These are phyloP conservation scores for Nicotiana rustica DNA, from an alignment of 305 asterid species.

Conservation along the genomic window DNA sequence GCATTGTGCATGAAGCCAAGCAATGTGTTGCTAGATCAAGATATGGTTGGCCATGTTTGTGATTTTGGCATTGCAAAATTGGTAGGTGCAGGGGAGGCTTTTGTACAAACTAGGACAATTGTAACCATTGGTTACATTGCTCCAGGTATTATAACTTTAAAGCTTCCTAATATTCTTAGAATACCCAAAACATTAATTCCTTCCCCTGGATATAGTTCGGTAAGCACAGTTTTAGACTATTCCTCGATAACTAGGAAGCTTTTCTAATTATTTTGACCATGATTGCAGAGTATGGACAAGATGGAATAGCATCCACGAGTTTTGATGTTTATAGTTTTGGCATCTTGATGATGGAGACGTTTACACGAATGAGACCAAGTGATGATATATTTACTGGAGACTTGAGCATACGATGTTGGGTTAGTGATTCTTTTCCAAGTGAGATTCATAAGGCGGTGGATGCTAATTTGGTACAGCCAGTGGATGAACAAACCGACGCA, in stretches of 20 bases:
- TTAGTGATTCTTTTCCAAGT: conserved; percentile 3
- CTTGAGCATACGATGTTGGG: conserved; percentile 27
- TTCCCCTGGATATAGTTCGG: not conserved
- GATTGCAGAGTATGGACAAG: conserved; percentile 35
- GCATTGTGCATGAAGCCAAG: conserved; percentile 56
- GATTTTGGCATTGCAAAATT: conserved; percentile 55
- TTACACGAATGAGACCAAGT: conserved; percentile 26
- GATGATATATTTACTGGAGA: conserved; percentile 22
- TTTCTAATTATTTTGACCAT: not conserved
- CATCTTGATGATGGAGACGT: conserved; percentile 21
- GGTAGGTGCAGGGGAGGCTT: conserved; percentile 33
- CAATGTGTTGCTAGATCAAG: conserved; percentile 48
- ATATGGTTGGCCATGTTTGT: conserved; percentile 45
- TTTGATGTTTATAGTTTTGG: conserved; percentile 21
- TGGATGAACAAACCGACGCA: not conserved
- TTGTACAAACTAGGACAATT: conserved; percentile 44
- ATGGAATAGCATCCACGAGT: not conserved
- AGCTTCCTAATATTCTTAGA: not conserved
- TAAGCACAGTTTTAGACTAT: not conserved
- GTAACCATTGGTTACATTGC: conserved; percentile 42
- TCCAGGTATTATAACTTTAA: conserved; percentile 18
- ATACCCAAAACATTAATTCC: not conserved
- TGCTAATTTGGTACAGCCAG: conserved; percentile 5
- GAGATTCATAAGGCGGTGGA: conserved; percentile 21
- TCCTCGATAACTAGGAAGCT: not conserved